Base-by-base conservation (phyloP, 495 filamentous ascomycete species). In the Aspergillus sparsus region DNA sequence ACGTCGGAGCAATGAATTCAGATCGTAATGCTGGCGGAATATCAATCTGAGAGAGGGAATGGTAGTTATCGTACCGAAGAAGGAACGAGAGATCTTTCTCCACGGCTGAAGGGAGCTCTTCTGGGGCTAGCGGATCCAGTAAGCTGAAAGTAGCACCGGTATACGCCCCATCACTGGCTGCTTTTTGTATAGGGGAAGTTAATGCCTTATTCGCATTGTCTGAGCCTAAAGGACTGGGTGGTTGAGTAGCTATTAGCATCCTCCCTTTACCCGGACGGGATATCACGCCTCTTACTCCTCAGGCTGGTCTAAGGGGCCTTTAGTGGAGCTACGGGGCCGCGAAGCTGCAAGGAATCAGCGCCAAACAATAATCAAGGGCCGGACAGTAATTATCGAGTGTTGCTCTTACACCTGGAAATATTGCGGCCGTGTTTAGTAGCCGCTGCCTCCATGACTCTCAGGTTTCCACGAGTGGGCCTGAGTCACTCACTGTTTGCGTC, bases 1-100 rank as follows among this genome's bases (percentile, higher is more conserved):
- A 70, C 9, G 67, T 60, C 13, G 72, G 69, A n/a, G 69, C 67
- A 49, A 76, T 49, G 42, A 80, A 79, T 49, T 75, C 69, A 10
- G 76, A 70, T 44, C 77, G 77, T 71, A 91, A 86, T n/a, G 88
- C 76, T 10, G 81, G 72, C 0, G 89, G 88, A 35, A 89, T 79
- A 64, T 86, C 78, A 31, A 84, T 76, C 0, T 86, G 82, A 3
- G 87, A 84, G 33, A 95, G 81, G 3, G 87, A 84, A 73, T 94
- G 93, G 79, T 89, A 97, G 62, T 90, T 86, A 61, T 87, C 84
- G 3, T 90, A 89, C 36, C 85, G 81, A 16, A 92, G 82, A 58
- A 97, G 85, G 72, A 86, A 93, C 49, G 83, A 85, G 65, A 94
- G 88, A 74, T 96, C 89, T 67, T 89, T 90, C 39, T 78, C 75